Percentiles rank a stretch among this genome's conserved stretches.
Evolutionary conservation across 164 flowering plant genomes (phyloP).

Genomic region (Stephania japonica): DNA sequence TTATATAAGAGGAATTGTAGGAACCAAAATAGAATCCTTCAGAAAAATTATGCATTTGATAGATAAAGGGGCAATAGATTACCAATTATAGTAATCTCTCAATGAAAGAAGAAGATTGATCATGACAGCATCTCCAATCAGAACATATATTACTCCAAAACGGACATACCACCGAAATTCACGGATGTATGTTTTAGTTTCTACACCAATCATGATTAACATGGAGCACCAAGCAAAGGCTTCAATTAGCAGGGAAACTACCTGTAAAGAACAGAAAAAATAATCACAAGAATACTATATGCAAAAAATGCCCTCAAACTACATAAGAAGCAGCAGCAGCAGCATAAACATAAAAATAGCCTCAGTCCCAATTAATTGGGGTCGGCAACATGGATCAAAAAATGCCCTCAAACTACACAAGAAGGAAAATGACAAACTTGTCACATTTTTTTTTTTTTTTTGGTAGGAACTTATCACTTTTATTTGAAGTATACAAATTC

Average conservation of each 20-base stretch:
- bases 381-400: too few species aligned
- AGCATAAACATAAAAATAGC: neutral
- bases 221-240: slow-evolving; percentile 77
- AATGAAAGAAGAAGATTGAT: slow-evolving; percentile 62
- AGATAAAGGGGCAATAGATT: slow-evolving; percentile 6
- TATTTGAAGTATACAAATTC: too few species aligned
- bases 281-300: neutral
- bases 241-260: slow-evolving; percentile 50
- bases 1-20: neutral
- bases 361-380: too few species aligned
- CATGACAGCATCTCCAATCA: slow-evolving; percentile 79
- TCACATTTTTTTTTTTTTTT: too few species aligned
- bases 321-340: neutral
- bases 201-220: slow-evolving; percentile 62
- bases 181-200: slow-evolving; percentile 67
- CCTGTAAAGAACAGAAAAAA: slow-evolving; percentile 31
- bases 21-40: neutral
- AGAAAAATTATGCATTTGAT: neutral
- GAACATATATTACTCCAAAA: slow-evolving; percentile 67
- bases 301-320: neutral
- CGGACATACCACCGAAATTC: slow-evolving; percentile 92
- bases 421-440: neutral
- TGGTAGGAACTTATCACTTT: too few species aligned
- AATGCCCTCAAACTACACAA: neutral
- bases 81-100: slow-evolving; percentile 50